phyloP scores from a whole-genome alignment of 495 filamentous ascomycete genomes.

The Penicillium robsamsonii region DNA sequence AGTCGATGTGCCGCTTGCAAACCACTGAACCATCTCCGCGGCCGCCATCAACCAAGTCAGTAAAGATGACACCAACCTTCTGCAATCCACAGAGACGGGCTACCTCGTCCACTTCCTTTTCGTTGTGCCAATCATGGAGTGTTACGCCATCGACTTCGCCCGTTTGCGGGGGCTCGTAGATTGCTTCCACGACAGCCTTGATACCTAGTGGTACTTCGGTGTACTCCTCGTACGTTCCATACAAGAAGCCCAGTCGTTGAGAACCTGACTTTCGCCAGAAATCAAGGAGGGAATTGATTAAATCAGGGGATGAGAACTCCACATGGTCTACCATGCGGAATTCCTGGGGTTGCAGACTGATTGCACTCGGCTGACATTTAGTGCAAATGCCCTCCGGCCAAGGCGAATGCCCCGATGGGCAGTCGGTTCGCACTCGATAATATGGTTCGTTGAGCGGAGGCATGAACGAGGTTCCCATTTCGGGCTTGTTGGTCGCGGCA shows the following conservation, averaged over 20 bases:
- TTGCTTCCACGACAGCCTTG: slow-evolving; percentile 95
- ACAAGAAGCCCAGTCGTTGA: slow-evolving; percentile 87
- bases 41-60: slow-evolving; percentile 84
- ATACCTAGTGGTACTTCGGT: slow-evolving; percentile 87
- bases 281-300: slow-evolving; percentile 84
- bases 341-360: slow-evolving; percentile 87
- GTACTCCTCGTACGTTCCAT: slow-evolving; percentile 90
- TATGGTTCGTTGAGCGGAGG: slow-evolving; percentile 92
- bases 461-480: slow-evolving; percentile 89
- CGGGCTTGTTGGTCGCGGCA: slow-evolving; percentile 90
- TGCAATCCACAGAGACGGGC: slow-evolving; percentile 82
- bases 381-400: slow-evolving; percentile 99
- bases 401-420: slow-evolving; percentile 85
- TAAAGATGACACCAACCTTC: slow-evolving; percentile 93
- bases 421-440: slow-evolving; percentile 83
- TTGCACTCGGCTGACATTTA: slow-evolving; percentile 97
- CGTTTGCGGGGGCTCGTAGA: slow-evolving; percentile 93
- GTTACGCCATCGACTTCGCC: slow-evolving; percentile 90
- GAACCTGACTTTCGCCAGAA: slow-evolving; percentile 81
- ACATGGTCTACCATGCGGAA: slow-evolving; percentile 99
- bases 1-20: slow-evolving; percentile 95
- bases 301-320: slow-evolving; percentile 78
- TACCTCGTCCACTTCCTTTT: slow-evolving; percentile 76
- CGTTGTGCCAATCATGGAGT: slow-evolving; percentile 82
- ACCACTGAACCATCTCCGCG: slow-evolving; percentile 76